These are phyloP conservation scores for Phytophthora pistaciae DNA, from an alignment of 352 stramenopile species.

Conservation along the genomic window DNA sequence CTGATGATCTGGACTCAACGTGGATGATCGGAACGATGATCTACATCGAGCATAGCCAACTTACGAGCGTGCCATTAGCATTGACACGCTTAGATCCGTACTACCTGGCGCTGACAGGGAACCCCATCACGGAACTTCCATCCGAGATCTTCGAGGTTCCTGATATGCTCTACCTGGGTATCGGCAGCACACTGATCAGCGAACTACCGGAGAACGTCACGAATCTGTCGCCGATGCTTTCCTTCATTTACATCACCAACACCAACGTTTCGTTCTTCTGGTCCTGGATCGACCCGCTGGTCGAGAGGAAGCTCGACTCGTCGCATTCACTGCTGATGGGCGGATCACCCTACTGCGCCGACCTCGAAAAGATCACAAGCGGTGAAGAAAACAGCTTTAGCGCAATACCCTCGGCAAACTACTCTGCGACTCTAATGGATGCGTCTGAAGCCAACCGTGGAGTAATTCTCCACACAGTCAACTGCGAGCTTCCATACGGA, in stretches of 20 bases:
- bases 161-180: conserved; percentile 22
- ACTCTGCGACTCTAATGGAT: conserved; percentile 21
- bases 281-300: conserved; percentile 31
- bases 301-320: conserved; percentile 11
- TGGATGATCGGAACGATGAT: conserved; percentile 38
- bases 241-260: conserved; percentile 27
- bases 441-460: conserved; percentile 12
- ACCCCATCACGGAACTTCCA: conserved; percentile 25
- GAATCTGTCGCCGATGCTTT: conserved; percentile 17
- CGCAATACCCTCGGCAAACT: conserved; percentile 3
- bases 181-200: conserved; percentile 21
- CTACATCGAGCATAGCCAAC: conserved; percentile 33
- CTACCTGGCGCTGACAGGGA: conserved; percentile 35
- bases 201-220: conserved; percentile 26
- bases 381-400: conserved; percentile 2
- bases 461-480: conserved; percentile 15
- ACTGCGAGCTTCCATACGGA: conserved; percentile 3
- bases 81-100: conserved; percentile 16
- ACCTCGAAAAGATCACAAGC: conserved; percentile 12
- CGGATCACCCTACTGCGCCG: conserved; percentile 18
- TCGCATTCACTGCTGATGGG: conserved; percentile 8
- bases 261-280: conserved; percentile 34
- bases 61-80: conserved; percentile 15
- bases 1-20: conserved; percentile 37
- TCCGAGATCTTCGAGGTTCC: conserved; percentile 31